These are phyloP conservation scores for Aegilops bicornis DNA, from an alignment of 176 grass and related monocot species.

Conservation along the genomic window DNA sequence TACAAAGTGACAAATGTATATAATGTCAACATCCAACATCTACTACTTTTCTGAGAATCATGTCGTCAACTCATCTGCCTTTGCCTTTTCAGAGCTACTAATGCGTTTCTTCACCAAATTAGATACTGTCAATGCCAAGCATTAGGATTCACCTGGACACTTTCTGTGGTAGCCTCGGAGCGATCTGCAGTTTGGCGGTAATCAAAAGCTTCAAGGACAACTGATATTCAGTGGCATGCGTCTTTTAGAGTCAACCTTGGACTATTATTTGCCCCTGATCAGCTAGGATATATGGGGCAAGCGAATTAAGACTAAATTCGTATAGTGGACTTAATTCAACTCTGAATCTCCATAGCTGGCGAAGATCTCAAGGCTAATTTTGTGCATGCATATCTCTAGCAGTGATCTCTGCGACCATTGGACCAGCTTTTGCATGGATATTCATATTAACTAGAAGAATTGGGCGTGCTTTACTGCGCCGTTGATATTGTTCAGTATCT, in stretches of 20 bases:
- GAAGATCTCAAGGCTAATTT: background rate
- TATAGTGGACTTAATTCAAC: background rate
- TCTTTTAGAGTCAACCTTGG: background rate
- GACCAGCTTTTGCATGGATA: background rate
- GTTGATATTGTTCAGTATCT: too few relatives aligned
- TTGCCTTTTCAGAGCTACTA: background rate
- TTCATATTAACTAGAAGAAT: too few relatives aligned
- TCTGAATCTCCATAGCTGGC: background rate
- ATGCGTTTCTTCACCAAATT: slow-evolving; percentile 27
- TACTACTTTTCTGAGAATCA: slow-evolving; percentile 11
- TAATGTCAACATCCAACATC: background rate
- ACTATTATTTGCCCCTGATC: background rate
- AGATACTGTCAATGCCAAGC: slow-evolving; percentile 24
- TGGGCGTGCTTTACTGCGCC: too few relatives aligned
- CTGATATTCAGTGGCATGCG: background rate
- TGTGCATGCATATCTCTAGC: background rate
- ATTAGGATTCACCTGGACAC: background rate
- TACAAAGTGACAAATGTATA: background rate
- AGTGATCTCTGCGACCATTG: background rate
- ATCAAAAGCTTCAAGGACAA: slow-evolving; percentile 13
- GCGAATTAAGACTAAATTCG: background rate
- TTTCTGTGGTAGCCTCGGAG: background rate
- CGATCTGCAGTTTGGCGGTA: slow-evolving; percentile 32
- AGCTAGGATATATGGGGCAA: too few relatives aligned
- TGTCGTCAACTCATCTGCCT: slow-evolving; percentile 15